These are phyloP conservation scores for Gamarada debralockiae DNA, from an alignment of 495 filamentous ascomycete species.

Conservation along the genomic window DNA sequence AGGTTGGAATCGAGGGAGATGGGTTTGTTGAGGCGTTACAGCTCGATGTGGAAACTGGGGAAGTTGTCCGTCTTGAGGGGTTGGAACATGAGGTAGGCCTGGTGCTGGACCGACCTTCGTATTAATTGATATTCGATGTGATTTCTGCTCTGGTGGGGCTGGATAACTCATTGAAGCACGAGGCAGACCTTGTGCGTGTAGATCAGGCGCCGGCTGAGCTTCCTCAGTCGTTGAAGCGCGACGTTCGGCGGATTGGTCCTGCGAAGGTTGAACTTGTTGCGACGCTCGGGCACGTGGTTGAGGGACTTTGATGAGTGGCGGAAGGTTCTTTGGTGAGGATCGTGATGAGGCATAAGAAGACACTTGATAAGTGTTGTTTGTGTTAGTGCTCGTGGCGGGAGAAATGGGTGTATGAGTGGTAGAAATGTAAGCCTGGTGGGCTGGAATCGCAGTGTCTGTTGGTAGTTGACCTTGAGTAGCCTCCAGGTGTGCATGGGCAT, in stretches of 20 bases:
- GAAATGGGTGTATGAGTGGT: not conserved
- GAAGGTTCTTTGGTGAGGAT: not conserved
- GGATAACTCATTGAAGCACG: too few relatives aligned
- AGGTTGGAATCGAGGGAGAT: not conserved
- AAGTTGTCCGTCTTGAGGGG: too few relatives aligned
- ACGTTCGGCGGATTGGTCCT: too few relatives aligned
- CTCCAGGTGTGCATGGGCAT: slow-evolving; percentile 1
- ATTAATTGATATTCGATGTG: too few relatives aligned
- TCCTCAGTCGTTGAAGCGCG: not conserved
- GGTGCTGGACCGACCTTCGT: too few relatives aligned
- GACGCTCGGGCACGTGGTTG: not conserved
- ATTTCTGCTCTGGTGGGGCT: too few relatives aligned
- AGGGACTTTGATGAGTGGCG: not conserved
- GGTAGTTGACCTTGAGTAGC: not conserved
- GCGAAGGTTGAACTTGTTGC: not conserved
- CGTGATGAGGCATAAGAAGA: not conserved
- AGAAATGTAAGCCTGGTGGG: slow-evolving; percentile 17
- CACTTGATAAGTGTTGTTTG: not conserved
- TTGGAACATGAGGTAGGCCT: too few relatives aligned
- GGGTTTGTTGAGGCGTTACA: too few relatives aligned
- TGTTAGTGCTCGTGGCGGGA: not conserved
- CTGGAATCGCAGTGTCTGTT: slow-evolving; percentile 1
- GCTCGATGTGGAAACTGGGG: too few relatives aligned
- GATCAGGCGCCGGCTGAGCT: too few relatives aligned
- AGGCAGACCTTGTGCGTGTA: too few relatives aligned